Percentiles rank a stretch among this genome's conserved stretches.
Conservation (phyloP, 202 grass and related monocot species). For the Zizania palustris region DNA sequence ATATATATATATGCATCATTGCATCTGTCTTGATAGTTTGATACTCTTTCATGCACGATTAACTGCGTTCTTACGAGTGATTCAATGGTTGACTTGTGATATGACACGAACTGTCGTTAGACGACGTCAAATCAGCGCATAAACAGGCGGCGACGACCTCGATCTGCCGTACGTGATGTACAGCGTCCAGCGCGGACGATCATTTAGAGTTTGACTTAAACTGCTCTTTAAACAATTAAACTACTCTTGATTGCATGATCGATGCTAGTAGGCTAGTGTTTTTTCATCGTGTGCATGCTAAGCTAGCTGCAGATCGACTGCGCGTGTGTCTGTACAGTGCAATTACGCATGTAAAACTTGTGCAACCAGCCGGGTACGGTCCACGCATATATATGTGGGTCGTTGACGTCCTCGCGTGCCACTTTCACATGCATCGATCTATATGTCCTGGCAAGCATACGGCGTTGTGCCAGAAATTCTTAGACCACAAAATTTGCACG, state of each 20-base stretch:
- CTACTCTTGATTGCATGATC: too few relatives aligned
- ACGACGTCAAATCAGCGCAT: conserved; percentile 23
- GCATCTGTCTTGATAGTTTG: neutral
- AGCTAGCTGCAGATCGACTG: neutral
- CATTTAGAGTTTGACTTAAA: conserved; percentile 20
- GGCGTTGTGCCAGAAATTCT: neutral
- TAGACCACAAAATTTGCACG: neutral
- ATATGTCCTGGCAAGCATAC: neutral
- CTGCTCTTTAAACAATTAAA: neutral
- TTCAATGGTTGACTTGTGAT: conserved; percentile 51
- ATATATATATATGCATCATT: too few relatives aligned
- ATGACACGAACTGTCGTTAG: conserved; percentile 13
- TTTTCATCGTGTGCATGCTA: too few relatives aligned
- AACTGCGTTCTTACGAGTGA: conserved; percentile 36
- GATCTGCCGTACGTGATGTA: neutral
- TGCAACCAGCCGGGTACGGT: neutral
- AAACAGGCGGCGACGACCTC: conserved; percentile 36
- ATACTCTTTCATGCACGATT: neutral
- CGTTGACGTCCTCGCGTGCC: neutral
- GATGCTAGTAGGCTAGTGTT: too few relatives aligned
- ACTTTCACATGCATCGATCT: neutral
- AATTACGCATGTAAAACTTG: neutral
- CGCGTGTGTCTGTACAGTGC: neutral
- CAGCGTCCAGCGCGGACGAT: neutral
- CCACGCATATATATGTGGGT: too few relatives aligned